Evolutionary conservation across 2,329 filamentous ascomycete genomes (phyloP).

Genomic region (Neoscytalidium dimidiatum): DNA sequence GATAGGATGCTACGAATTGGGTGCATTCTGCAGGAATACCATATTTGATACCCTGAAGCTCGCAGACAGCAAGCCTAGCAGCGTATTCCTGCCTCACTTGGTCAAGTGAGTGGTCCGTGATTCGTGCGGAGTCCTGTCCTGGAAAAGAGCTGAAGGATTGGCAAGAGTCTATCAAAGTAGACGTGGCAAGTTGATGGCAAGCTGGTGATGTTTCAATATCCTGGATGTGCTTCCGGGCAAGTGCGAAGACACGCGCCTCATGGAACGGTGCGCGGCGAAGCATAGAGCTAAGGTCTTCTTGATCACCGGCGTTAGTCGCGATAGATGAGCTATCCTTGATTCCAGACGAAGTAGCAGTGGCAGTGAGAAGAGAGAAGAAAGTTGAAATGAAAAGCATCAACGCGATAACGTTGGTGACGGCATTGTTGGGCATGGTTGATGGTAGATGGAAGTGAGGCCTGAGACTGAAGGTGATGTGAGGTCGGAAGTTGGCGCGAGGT

Average conservation of each 20-base stretch:
- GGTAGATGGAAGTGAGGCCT: not conserved
- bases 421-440: not conserved
- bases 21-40: slow-evolving; percentile 54
- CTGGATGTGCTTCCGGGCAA: slow-evolving; percentile 32
- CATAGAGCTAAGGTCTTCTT: slow-evolving; percentile 23
- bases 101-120: slow-evolving; percentile 28
- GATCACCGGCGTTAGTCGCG: not conserved
- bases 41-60: slow-evolving; percentile 56
- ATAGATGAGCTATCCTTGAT: not conserved
- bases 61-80: slow-evolving; percentile 64
- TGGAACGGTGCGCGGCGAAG: slow-evolving; percentile 24
- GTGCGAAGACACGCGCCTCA: slow-evolving; percentile 23
- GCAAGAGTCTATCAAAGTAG: slow-evolving; percentile 56
- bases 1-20: slow-evolving; percentile 46
- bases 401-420: not conserved
- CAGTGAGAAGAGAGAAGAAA: not conserved
- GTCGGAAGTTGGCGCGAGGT: not conserved
- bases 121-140: slow-evolving; percentile 12
- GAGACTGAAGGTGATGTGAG: not conserved
- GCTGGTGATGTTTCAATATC: slow-evolving; percentile 48
- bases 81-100: slow-evolving; percentile 59
- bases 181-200: slow-evolving; percentile 56
- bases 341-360: not conserved
- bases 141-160: slow-evolving; percentile 46
- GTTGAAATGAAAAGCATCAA: not conserved